Base-by-base conservation (phyloP, 305 asterid species). In the Salvia sclarea region DNA sequence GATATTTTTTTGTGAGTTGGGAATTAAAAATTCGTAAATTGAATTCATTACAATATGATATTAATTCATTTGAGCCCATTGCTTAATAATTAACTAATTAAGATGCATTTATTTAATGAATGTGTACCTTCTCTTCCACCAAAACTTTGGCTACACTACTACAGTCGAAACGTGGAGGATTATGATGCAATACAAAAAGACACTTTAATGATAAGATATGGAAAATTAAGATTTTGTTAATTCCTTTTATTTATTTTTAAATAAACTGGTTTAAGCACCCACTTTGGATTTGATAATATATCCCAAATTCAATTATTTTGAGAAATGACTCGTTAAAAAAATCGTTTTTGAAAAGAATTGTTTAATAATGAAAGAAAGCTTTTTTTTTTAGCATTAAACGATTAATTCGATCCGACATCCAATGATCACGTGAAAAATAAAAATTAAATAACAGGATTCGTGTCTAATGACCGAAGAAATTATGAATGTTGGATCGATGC, bases 121-220 rank as follows among this genome's bases (percentile, higher is more conserved):
- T 52, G 63, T 24, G 57, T 17, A 11, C 66, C 61, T 67, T 54
- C 72, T 54, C 25, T 20, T 52, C 73, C 73, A 68, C 64, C 64
- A 14, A 43, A 40, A 17, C 24, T 10, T 54, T 6, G 43, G 33
- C 56, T 22, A 54, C 31, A 24, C 49, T 11, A 21, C 56, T 22
- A 54, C 31, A 24, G 37, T 11, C 22, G 48, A 62, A 44, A 71
- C 67, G 76, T 72, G 72, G 76, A 64, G 30, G 54, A 33, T 64
- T 31, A 14, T 43, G 25, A 63, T 31, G 28, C 65, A 41, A n/a
- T 65, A 48, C 21, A 31, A 45, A 45, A 40, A 41, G 55, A 61
- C 38, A 41, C 62, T 45, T 20, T 44, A 56, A 44, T 20, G 66
- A 59, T 47, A 47, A 58, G 41, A 59, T 69, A 58, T 31, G 66